Base-by-base conservation (phyloP, 2,329 filamentous ascomycete genomes). In the Exophiala xenobiotica region DNA sequence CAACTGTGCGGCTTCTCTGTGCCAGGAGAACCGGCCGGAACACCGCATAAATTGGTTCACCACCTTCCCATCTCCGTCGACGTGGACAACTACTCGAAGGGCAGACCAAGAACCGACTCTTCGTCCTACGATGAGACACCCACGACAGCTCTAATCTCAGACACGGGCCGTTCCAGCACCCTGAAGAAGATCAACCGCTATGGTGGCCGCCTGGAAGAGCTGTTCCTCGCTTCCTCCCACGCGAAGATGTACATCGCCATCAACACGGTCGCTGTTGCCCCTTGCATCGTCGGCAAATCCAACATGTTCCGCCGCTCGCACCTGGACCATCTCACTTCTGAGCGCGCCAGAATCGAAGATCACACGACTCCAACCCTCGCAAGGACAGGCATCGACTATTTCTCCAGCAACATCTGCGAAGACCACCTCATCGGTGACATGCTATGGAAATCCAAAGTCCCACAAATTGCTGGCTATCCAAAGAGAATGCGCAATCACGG, bases 231-330 rank as follows among this genome's bases (percentile, higher is more conserved):
- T 0, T 93, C 90, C 0, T 83, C 90, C 0, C 93, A 99, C 68
- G 90, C 90, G 62, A 99, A 99, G 67, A 97, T 99, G 77, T 99
- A 99, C 74, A 87, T 86, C 6, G 93, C 92, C 55, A 99, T 99
- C 78, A 97, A 97, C 70, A 88, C 89, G 0, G 89, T 96, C 12
- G 80, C 87, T 3, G 74, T 97, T 46, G 93, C 93, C 0, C 93
- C 95, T 6, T 99, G 93, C 70, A 87, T 95, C 51, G 86, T 97
- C 18, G 93, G 93, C 44, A 99, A 99, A 74, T 95, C 90, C 64
- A 97, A 95, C 73, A 97, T 99, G 91, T 99, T 97, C 72, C 87
- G 93, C 53, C 88, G 87, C 56, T 88, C 89, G 0, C 92, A 99
- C 64, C 82, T 99, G 27, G 82, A 96, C 69, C 79, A 80, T 59